Evolutionary conservation across 176 grass and related monocot genomes (phyloP).

Genomic region (Rhipidocladum racemiflorum): DNA sequence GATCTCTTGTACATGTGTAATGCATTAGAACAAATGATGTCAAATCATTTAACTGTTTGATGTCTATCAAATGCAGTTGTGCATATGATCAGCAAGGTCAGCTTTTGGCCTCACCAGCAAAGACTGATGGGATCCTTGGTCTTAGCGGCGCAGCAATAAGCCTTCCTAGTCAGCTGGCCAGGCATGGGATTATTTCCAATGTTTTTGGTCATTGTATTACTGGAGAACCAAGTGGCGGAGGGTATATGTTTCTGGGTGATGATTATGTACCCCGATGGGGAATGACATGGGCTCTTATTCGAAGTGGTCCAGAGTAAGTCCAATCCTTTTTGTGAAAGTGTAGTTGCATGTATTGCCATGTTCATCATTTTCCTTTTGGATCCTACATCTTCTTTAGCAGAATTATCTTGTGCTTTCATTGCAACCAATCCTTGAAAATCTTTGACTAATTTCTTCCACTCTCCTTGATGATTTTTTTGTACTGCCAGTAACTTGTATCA

Average conservation of each 20-base stretch:
- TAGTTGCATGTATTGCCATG: constrained; percentile 5
- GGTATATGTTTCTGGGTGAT: constrained; percentile 94
- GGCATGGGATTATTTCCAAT: constrained; percentile 84
- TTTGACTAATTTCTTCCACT: neutral
- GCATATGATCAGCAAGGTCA: constrained; percentile 98
- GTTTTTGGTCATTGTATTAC: constrained; percentile 92
- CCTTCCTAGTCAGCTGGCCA: constrained; percentile 75
- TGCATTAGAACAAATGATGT: constrained; percentile 2
- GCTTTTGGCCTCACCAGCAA: constrained; percentile 84
- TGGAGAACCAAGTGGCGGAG: constrained; percentile 63
- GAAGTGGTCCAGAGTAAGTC: constrained; percentile 68
- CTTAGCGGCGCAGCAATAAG: constrained; percentile 79
- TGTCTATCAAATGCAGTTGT: constrained; percentile 57
- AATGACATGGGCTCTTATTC: constrained; percentile 68
- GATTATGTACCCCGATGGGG: constrained; percentile 92
- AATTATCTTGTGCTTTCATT: neutral
- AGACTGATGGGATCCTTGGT: constrained; percentile 98
- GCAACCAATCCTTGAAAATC: neutral
- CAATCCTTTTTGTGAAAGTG: neutral
- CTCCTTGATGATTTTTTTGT: constrained; percentile 1
- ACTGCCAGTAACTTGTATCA: constrained; percentile 65
- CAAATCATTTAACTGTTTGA: neutral
- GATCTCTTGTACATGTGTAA: constrained; percentile 6
- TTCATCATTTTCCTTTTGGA: neutral
- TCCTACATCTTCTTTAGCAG: constrained; percentile 1